Conservation (phyloP, 176 grass and related monocot species). For the Ampelocalamus luodianensis region DNA sequence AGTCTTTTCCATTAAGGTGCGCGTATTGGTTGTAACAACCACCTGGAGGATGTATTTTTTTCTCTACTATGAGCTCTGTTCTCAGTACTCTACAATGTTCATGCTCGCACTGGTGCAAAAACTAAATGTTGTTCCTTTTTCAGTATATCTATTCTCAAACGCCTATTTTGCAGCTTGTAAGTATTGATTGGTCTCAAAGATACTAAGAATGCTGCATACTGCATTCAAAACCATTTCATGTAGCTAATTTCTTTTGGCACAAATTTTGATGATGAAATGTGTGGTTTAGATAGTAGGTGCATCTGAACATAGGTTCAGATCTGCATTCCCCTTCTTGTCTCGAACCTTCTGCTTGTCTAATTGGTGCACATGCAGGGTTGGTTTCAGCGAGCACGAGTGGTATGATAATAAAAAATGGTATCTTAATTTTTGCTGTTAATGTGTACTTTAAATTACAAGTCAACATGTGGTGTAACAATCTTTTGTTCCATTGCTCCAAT, state of each 20-base stretch:
- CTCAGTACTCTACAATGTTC: constrained; percentile 28
- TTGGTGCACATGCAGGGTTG: too few relatives aligned
- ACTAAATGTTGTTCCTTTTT: constrained; percentile 21
- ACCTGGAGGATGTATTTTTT: constrained; percentile 41
- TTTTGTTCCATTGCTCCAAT: too few relatives aligned
- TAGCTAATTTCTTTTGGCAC: not conserved
- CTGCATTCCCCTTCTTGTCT: too few relatives aligned
- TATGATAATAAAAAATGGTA: too few relatives aligned
- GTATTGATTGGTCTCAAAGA: not conserved
- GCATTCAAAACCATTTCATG: not conserved
- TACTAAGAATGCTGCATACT: not conserved
- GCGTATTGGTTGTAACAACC: constrained; percentile 40
- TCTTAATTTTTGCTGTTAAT: too few relatives aligned
- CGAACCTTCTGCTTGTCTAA: too few relatives aligned
- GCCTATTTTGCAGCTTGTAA: constrained; percentile 14
- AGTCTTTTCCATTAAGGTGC: constrained; percentile 49
- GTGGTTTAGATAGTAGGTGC: not conserved
- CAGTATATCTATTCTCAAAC: constrained; percentile 23
- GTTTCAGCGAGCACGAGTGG: too few relatives aligned
- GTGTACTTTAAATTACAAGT: too few relatives aligned
- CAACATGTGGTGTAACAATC: too few relatives aligned
- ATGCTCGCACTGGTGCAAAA: constrained; percentile 12
- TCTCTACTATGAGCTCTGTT: constrained; percentile 3
- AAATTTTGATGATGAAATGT: not conserved
- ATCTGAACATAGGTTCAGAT: too few relatives aligned